Conservation (phyloP, 192 early-diverging fungal species). For the Backusella australiensis region DNA sequence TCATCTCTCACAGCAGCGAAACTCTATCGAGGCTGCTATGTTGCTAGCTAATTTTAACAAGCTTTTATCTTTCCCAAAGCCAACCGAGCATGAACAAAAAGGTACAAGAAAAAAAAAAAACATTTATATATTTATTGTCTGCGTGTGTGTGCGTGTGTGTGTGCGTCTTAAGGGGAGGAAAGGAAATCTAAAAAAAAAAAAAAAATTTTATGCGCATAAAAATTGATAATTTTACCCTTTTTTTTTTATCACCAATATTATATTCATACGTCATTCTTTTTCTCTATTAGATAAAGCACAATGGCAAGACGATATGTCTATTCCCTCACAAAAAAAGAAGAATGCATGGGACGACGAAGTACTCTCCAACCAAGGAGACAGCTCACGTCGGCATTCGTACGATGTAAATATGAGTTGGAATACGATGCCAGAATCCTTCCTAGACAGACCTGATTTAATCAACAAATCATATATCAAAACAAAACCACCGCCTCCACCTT, state of each 20-base stretch:
- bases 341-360: conserved; percentile 4
- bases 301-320: conserved; percentile 30
- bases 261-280: not conserved
- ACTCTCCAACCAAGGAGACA: conserved; percentile 12
- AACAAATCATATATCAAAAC: conserved; percentile 4
- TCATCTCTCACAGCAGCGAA: conserved; percentile 29
- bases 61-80: conserved; percentile 1
- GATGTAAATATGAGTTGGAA: conserved; percentile 29
- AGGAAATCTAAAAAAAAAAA: not conserved
- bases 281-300: not conserved
- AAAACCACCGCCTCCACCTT: not conserved
- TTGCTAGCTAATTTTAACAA: conserved; percentile 31
- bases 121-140: not conserved
- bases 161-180: not conserved
- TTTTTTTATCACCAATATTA: not conserved
- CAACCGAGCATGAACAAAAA: not conserved
- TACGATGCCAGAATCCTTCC: conserved; percentile 15
- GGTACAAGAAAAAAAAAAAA: not conserved
- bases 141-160: not conserved
- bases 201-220: conserved; percentile 6
- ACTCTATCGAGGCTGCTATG: conserved; percentile 38
- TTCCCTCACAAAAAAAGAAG: conserved; percentile 5
- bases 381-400: conserved; percentile 31
- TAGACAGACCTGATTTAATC: conserved; percentile 11
- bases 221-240: not conserved